These are phyloP conservation scores for Mycena alexandri DNA, from an alignment of 768 basidiomycete genomes.

Conservation along the genomic window DNA sequence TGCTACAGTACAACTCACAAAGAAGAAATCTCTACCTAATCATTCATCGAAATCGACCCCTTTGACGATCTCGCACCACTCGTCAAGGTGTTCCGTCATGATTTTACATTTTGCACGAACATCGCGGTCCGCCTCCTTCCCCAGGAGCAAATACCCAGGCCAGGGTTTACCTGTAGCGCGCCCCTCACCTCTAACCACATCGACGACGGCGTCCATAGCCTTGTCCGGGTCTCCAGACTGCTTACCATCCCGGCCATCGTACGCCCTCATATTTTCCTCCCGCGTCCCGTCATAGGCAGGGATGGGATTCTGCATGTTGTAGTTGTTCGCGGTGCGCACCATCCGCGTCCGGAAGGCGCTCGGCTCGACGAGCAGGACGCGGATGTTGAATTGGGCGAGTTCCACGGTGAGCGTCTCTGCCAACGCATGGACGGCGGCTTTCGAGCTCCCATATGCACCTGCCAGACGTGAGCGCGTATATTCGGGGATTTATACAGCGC, in stretches of 20 bases:
- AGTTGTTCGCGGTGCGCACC: conserved; percentile 59
- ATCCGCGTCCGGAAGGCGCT: conserved; percentile 70
- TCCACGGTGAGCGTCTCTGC: conserved; percentile 68
- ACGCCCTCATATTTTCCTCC: conserved; percentile 41
- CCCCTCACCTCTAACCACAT: conserved; percentile 66
- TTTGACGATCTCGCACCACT: conserved; percentile 65
- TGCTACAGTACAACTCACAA: too few species aligned
- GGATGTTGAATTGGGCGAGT: conserved; percentile 67
- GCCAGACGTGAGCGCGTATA: background rate
- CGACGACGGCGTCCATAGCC: conserved; percentile 64
- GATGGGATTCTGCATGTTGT: conserved; percentile 56
- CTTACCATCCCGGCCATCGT: conserved; percentile 10
- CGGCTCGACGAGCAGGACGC: conserved; percentile 68
- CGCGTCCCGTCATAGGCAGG: conserved; percentile 63
- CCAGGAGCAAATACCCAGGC: conserved; percentile 64
- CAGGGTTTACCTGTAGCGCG: conserved; percentile 58
- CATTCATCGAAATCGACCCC: conserved; percentile 54
- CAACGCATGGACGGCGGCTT: conserved; percentile 71
- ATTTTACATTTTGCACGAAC: conserved; percentile 62
- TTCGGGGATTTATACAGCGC: background rate
- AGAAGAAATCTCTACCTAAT: background rate
- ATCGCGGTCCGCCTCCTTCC: conserved; percentile 66
- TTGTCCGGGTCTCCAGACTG: conserved; percentile 65
- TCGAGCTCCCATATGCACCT: conserved; percentile 67
- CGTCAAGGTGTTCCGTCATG: conserved; percentile 61